A percentile compares a stretch with the other conserved stretches of the same genome.
These are phyloP conservation scores for Oehlia diaphana DNA, from an alignment of 192 early-diverging fungal species.

Conservation along the genomic window DNA sequence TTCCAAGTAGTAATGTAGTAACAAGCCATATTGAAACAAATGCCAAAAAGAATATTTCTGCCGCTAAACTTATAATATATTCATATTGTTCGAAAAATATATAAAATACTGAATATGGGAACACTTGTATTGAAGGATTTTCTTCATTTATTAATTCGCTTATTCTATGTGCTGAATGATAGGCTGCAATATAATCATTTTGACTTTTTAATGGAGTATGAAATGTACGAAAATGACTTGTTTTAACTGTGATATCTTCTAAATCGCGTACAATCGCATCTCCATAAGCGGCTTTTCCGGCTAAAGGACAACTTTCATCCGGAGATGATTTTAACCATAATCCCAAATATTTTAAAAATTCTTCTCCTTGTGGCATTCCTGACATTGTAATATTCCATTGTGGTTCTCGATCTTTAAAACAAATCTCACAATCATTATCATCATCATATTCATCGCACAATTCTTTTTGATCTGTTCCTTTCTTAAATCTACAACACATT, in stretches of 20 bases:
- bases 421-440: slow-evolving; percentile 36
- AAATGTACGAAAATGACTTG: slow-evolving; percentile 63
- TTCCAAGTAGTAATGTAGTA: slow-evolving; percentile 51
- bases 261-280: slow-evolving; percentile 53
- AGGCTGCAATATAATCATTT: slow-evolving; percentile 58
- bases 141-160: slow-evolving; percentile 46
- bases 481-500: slow-evolving; percentile 55
- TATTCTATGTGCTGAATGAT: slow-evolving; percentile 57
- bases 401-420: slow-evolving; percentile 44
- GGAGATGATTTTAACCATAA: slow-evolving; percentile 54
- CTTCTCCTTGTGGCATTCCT: slow-evolving; percentile 53
- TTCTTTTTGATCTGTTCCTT: slow-evolving; percentile 34
- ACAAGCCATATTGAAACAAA: slow-evolving; percentile 55
- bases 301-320: slow-evolving; percentile 57
- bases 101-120: slow-evolving; percentile 65
- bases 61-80: slow-evolving; percentile 50
- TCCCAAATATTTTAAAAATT: slow-evolving; percentile 54
- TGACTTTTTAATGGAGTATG: slow-evolving; percentile 60
- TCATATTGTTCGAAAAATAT: slow-evolving; percentile 71
- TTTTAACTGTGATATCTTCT: slow-evolving; percentile 38
- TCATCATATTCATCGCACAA: too few relatives aligned
- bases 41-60: slow-evolving; percentile 51
- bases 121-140: slow-evolving; percentile 46
- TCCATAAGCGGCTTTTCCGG: slow-evolving; percentile 64
- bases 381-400: slow-evolving; percentile 60